Base-by-base conservation (phyloP, 1,139 yeast species). In the Spencermartinsiella ligniputridi region DNA sequence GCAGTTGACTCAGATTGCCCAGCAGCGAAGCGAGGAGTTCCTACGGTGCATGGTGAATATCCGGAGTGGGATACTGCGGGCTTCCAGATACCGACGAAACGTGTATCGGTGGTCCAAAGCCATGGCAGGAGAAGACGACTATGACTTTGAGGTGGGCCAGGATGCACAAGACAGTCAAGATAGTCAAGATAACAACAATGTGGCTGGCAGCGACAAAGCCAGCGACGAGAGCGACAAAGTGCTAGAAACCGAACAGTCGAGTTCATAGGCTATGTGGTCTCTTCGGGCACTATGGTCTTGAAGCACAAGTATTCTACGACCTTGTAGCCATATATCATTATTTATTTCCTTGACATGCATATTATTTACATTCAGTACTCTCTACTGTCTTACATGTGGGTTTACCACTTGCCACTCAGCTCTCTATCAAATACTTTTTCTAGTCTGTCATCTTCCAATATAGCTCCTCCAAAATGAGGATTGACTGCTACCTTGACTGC, bases 21-120 rank as follows among this genome's bases (percentile, higher is more conserved):
- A 88, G 41, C 97, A 92, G 66, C 75, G 97, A 60, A 88, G 88
- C 57, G 90, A 87, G 61, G 97, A 92, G 64, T 90, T 84, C 61
- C 83, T 89, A 45, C 76, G 94, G 57, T 85, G 89, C 52, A 70
- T 92, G 61, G 71, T 78, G 19, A 76, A 73, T 35, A 76, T 92
- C 38, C 74, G 97, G 53, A 75, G 75, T 56, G 94, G 90, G 1
- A 69, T 90, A 20, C 79, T 85, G 30, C 75, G 87, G 53, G 92
- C 96, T 0, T 88, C 85, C 55, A 69, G 92, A 48, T 74, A 84
- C 53, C 83, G 85, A 55, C 75, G 74, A 42, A 78, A 81, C 53
- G 75, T 90, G 40, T 75, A 71, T 52, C 76, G 77, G 56, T 89
- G 97, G 97, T 86, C 94, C 45, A 77, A 78, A 57, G 97, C 89